Percentiles rank a stretch among this genome's conserved stretches.
phyloP scores from a whole-genome alignment of 2,329 filamentous ascomycete species.

The Ophiostoma australiae region DNA sequence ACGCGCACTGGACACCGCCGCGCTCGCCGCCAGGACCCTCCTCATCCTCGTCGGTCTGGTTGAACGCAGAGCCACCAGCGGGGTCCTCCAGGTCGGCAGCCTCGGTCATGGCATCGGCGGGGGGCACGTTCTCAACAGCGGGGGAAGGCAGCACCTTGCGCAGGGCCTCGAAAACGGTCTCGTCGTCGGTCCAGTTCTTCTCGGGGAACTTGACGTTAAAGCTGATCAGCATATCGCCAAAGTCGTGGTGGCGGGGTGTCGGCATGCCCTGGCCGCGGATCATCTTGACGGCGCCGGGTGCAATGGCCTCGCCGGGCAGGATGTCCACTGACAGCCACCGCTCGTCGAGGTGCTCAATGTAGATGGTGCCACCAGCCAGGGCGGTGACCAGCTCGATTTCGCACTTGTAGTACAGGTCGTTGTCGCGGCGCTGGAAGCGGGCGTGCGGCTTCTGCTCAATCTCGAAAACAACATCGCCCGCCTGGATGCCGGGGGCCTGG shows the following conservation, averaged over 20 bases:
- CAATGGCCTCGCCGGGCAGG: slow-evolving; percentile 87
- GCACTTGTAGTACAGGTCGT: slow-evolving; percentile 90
- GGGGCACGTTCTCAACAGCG: slow-evolving; percentile 58
- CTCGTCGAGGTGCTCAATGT: slow-evolving; percentile 94
- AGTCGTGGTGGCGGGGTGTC: slow-evolving; percentile 88
- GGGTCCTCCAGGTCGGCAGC: slow-evolving; percentile 82
- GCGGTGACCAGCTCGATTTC: slow-evolving; percentile 96
- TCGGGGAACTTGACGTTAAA: slow-evolving; percentile 97
- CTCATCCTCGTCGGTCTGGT: slow-evolving; percentile 65
- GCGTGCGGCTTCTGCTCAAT: slow-evolving; percentile 98
- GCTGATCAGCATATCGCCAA: slow-evolving; percentile 93
- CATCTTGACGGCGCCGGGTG: slow-evolving; percentile 85
- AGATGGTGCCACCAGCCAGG: slow-evolving; percentile 83
- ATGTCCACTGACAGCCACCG: slow-evolving; percentile 94
- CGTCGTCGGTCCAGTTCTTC: slow-evolving; percentile 61
- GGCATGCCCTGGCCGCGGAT: slow-evolving; percentile 98
- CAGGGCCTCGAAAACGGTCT: slow-evolving; percentile 69
- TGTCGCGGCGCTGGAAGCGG: slow-evolving; percentile 91
- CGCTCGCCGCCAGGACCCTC: slow-evolving; percentile 65
- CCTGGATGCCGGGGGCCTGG: slow-evolving; percentile 85
- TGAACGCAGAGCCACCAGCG: slow-evolving; percentile 63
- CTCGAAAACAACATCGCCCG: slow-evolving; percentile 96
- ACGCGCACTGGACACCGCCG: slow-evolving; percentile 78
- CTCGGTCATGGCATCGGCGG: slow-evolving; percentile 84
- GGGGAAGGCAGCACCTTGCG: slow-evolving; percentile 79